Evolutionary conservation across 2,329 filamentous ascomycete genomes (phyloP).

Genomic region (Exophiala calicioides): DNA sequence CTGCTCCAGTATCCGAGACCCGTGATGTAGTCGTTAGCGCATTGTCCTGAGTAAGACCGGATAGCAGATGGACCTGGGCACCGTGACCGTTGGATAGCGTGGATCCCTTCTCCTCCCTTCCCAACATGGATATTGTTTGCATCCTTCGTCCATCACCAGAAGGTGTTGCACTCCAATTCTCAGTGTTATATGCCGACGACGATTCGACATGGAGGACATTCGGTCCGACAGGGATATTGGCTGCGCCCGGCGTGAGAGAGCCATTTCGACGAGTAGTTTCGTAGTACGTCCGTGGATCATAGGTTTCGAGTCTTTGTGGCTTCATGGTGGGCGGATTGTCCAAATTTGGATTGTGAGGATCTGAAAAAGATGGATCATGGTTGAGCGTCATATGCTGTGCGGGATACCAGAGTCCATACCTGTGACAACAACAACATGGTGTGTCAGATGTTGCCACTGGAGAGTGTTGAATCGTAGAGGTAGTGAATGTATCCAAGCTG

Average conservation of each 20-base stretch:
- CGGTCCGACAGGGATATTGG: too few relatives aligned
- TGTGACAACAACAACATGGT: conserved; percentile 18
- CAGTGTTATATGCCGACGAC: not conserved
- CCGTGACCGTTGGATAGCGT: too few relatives aligned
- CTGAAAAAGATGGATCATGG: not conserved
- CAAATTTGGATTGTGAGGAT: conserved; percentile 4
- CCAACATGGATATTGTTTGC: not conserved
- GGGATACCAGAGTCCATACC: not conserved
- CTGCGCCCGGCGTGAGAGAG: too few relatives aligned
- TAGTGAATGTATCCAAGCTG: conserved; percentile 15
- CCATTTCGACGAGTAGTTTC: not conserved
- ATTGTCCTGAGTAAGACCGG: too few relatives aligned
- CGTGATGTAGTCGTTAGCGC: too few relatives aligned
- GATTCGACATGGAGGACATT: not conserved
- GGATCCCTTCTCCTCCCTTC: too few relatives aligned
- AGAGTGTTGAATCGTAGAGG: conserved; percentile 8
- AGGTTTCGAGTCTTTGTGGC: not conserved
- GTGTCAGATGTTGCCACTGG: conserved; percentile 20
- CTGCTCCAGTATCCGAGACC: too few relatives aligned
- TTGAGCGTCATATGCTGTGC: not conserved
- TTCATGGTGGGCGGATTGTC: conserved; percentile 5
- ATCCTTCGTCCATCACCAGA: not conserved
- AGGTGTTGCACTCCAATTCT: not conserved
- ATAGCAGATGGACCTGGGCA: too few relatives aligned
- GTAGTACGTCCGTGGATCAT: not conserved